A percentile compares a stretch with the other conserved stretches of the same genome.
Conservation (phyloP, 768 basidiomycete species). For the Cyathus striatus region DNA sequence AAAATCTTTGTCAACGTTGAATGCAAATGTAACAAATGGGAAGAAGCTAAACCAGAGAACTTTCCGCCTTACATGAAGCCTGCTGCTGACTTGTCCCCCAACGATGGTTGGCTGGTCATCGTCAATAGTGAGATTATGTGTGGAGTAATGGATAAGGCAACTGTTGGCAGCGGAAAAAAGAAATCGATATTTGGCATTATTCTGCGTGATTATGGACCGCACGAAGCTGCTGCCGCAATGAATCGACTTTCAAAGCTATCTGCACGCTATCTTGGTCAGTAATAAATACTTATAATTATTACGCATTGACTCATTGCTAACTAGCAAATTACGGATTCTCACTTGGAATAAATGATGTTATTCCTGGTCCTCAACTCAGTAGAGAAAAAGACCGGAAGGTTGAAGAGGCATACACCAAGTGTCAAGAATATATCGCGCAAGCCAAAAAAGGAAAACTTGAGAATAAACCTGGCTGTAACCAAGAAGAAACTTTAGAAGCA, state of each 20-base stretch:
- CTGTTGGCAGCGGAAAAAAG: slow-evolving; percentile 97
- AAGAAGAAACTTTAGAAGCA: slow-evolving; percentile 97
- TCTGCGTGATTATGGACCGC: slow-evolving; percentile 91
- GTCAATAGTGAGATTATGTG: slow-evolving; percentile 99
- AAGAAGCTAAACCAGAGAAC: slow-evolving; percentile 60
- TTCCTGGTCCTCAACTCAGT: slow-evolving; percentile 83
- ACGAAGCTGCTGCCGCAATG: slow-evolving; percentile 95
- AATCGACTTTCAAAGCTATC: slow-evolving; percentile 93
- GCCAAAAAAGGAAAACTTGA: slow-evolving; percentile 91
- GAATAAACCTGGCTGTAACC: slow-evolving; percentile 96
- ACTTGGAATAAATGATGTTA: slow-evolving; percentile 97
- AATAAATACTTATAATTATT: neutral
- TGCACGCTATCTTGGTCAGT: slow-evolving; percentile 85
- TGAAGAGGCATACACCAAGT: slow-evolving; percentile 82
- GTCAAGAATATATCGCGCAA: slow-evolving; percentile 79
- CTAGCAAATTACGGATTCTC: slow-evolving; percentile 98
- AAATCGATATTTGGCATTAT: slow-evolving; percentile 99
- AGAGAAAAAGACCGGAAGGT: slow-evolving; percentile 82
- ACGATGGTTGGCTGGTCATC: slow-evolving; percentile 96
- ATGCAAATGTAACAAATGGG: slow-evolving; percentile 88
- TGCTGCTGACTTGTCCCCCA: slow-evolving; percentile 84
- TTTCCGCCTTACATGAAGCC: slow-evolving; percentile 59
- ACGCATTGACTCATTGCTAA: slow-evolving; percentile 2
- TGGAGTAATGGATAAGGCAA: slow-evolving; percentile 98
- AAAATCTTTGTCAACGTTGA: slow-evolving; percentile 92